phyloP scores from a whole-genome alignment of 306 rosid species.

The Cicer pinnatifidum region DNA sequence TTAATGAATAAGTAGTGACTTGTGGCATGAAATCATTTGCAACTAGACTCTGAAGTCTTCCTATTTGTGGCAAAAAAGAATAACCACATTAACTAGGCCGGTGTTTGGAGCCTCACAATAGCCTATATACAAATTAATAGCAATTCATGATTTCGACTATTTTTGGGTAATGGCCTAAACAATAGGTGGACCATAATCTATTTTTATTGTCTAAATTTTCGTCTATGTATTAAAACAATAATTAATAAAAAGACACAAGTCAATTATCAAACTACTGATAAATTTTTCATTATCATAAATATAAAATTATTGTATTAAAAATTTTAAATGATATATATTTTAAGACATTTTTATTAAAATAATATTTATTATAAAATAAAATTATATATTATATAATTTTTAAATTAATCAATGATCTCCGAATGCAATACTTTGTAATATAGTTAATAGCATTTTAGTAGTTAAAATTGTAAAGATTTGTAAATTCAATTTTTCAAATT shows the following conservation, averaged over 20 bases:
- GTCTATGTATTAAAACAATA: too few species aligned
- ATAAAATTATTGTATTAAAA: too few species aligned
- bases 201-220: too few species aligned
- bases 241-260: too few species aligned
- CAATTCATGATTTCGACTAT: constrained; percentile 36
- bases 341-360: too few species aligned
- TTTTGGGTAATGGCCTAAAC: constrained; percentile 48
- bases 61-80: constrained; percentile 35
- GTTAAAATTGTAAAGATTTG: too few species aligned
- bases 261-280: too few species aligned
- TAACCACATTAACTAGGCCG: constrained; percentile 50
- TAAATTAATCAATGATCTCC: constrained; percentile 29
- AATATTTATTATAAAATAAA: too few species aligned
- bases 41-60: constrained; percentile 17
- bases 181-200: constrained; percentile 47
- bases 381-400: neutral
- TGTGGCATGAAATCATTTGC: constrained; percentile 40
- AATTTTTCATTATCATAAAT: too few species aligned
- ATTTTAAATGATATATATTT: too few species aligned
- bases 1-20: constrained; percentile 39
- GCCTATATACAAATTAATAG: constrained; percentile 5
- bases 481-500: too few species aligned
- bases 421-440: neutral
- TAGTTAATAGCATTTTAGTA: too few species aligned
- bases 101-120: constrained; percentile 45